Base-by-base conservation (phyloP, 805 yeast species). In the Kluyveromyces nonfermentans region DNA sequence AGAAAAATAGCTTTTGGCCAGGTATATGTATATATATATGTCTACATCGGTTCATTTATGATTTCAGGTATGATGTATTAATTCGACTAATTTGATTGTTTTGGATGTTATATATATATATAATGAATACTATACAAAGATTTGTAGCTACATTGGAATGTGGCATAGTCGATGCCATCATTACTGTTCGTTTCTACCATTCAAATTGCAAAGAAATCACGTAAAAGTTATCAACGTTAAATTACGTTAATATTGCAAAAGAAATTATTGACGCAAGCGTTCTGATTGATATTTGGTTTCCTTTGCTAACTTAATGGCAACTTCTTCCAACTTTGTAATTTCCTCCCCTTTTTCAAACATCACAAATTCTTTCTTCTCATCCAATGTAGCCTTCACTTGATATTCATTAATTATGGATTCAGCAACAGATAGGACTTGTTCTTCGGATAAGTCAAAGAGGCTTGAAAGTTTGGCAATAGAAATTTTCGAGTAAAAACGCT, bases 301-400 rank as follows among this genome's bases (percentile, higher is more conserved):
- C 49, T 60, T 63, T 47, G 56, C 83, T 68, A 93, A 73, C 37
- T 82, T 77, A 50, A 87, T 71, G 17, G 96, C 94, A 58, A 90
- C 74, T 62, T 84, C 87, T 72, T 90, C 96, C 65, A 90, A 74
- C 60, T 79, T 82, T 48, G 93, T 74, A 53, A 87, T 76, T 61
- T 85, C 95, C 42, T 79, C 85, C 52, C 85, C 89, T 55, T 78
- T 78, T 45, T 79, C 72, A 64, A 89, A 84, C 56, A 77, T 76
- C 49, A 89, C 64, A 44, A 77, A 72, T 54, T 73, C 67, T 30
- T 81, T 73, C 49, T 72, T 72, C 52, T 81, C 85, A 57, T 84
- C 87, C 46, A 89, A 70, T 32, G 48, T 41, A 36, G 94, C 97
- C 43, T 73, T 67, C 48, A 93, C 70, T 56, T 88, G 97, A 52